Percentiles rank a stretch among this genome's conserved stretches.
Evolutionary conservation across 345 rosid species (phyloP).

Genomic region (Orychophragmus violaceus): DNA sequence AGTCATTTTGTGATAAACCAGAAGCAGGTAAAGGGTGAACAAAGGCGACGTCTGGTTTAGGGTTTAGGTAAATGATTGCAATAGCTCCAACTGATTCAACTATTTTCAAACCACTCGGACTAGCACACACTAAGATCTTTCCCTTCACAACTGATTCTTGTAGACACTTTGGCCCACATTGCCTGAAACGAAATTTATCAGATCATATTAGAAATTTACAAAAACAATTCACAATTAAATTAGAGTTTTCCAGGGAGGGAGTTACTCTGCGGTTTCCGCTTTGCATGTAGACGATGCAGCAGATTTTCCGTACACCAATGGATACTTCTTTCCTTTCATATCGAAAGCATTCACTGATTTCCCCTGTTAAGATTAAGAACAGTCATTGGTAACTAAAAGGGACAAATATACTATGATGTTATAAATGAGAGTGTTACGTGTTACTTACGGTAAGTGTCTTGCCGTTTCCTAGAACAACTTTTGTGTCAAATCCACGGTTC

Average conservation of each 20-base stretch:
- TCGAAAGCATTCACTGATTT: slow-evolving; percentile 34
- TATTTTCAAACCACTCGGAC: no score
- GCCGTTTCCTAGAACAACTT: slow-evolving; percentile 40
- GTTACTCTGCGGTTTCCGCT: background rate
- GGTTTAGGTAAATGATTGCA: no score
- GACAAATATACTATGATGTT: background rate
- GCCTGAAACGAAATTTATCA: no score
- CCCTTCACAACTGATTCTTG: slow-evolving; percentile 24
- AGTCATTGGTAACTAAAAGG: background rate
- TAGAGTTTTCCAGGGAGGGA: no score
- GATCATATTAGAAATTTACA: no score
- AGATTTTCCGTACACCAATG: slow-evolving; percentile 27
- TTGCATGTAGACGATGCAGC: background rate
- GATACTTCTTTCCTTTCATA: slow-evolving; percentile 26
- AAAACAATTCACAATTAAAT: no score
- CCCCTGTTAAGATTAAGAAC: slow-evolving; percentile 25
- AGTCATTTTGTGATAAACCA: background rate
- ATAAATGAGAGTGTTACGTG: background rate
- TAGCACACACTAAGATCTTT: slow-evolving; percentile 40
- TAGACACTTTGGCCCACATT: background rate
- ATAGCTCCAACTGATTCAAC: no score
- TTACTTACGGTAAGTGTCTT: slow-evolving; percentile 34
- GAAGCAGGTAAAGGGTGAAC: slow-evolving; percentile 26
- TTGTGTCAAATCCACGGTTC: slow-evolving; percentile 34
- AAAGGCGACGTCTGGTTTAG: no score